A percentile compares a stretch with the other conserved stretches of the same genome.
These are phyloP conservation scores for Phallus indusiatus DNA, from an alignment of 768 basidiomycete genomes.

Conservation along the genomic window DNA sequence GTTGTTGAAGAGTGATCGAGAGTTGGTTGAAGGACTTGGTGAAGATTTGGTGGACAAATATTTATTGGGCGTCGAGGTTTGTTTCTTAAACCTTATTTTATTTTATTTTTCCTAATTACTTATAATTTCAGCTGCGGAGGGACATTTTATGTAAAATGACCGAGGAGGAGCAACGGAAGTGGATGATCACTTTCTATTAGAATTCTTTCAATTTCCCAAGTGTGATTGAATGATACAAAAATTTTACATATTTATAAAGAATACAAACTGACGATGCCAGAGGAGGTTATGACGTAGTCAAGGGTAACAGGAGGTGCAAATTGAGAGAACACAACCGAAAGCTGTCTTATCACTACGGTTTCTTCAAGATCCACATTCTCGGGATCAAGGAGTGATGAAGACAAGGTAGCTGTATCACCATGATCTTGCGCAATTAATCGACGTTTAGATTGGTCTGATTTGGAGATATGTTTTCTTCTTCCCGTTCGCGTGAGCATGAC, in stretches of 20 bases:
- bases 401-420: not conserved
- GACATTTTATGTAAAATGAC: not conserved
- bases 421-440: not conserved
- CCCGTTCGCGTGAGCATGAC: constrained; percentile 76
- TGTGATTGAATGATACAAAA: not conserved
- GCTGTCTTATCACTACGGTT: constrained; percentile 50
- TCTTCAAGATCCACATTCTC: constrained; percentile 24
- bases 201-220: not conserved
- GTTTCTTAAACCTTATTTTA: not conserved
- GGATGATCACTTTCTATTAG: not conserved
- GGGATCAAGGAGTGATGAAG: not conserved
- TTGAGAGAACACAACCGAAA: constrained; percentile 73
- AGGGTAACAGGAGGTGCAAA: constrained; percentile 46
- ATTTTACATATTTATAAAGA: not conserved
- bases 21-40: not conserved
- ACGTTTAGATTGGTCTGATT: constrained; percentile 15
- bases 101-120: not conserved
- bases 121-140: not conserved
- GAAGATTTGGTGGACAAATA: not conserved
- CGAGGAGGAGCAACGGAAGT: not conserved
- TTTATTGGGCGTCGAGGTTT: not conserved
- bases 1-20: not conserved
- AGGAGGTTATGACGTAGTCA: constrained; percentile 64
- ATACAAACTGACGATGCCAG: constrained; percentile 37
- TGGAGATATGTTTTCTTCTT: constrained; percentile 47